A percentile compares a stretch with the other conserved stretches of the same genome.
Conservation (phyloP, 2,329 filamentous ascomycete species). For the Neoscytalidium dimidiatum region DNA sequence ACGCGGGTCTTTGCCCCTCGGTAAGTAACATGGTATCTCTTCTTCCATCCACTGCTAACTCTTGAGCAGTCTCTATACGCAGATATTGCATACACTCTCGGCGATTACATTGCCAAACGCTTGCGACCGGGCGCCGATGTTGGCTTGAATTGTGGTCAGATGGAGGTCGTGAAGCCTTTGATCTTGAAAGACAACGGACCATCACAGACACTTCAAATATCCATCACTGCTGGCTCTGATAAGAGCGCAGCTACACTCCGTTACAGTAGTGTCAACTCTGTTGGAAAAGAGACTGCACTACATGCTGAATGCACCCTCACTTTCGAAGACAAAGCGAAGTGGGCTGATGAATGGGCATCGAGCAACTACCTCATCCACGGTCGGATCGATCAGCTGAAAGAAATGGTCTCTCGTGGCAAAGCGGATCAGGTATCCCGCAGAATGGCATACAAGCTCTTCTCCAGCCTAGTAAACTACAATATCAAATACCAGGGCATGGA, state of each 20-base stretch:
- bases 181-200: neutral
- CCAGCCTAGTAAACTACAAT: constrained; percentile 36
- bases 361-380: constrained; percentile 32
- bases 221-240: neutral
- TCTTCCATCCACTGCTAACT: too few species aligned
- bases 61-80: too few species aligned
- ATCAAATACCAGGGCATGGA: constrained; percentile 38
- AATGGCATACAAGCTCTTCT: constrained; percentile 42
- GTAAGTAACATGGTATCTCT: too few species aligned
- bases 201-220: neutral
- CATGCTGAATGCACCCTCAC: constrained; percentile 27
- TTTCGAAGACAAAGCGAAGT: neutral
- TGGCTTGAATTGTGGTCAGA: constrained; percentile 41
- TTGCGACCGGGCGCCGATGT: constrained; percentile 21
- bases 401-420: constrained; percentile 19
- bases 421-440: constrained; percentile 33
- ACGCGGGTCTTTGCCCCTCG: constrained; percentile 45
- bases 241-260: constrained; percentile 34
- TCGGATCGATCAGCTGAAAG: constrained; percentile 28
- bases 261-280: constrained; percentile 37
- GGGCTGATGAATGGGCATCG: neutral
- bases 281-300: constrained; percentile 38
- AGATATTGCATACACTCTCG: constrained; percentile 37
- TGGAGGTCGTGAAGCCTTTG: constrained; percentile 34
- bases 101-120: constrained; percentile 28